These are phyloP conservation scores for Penicillium glabrum DNA, from an alignment of 2,329 filamentous ascomycete species.

Conservation along the genomic window DNA sequence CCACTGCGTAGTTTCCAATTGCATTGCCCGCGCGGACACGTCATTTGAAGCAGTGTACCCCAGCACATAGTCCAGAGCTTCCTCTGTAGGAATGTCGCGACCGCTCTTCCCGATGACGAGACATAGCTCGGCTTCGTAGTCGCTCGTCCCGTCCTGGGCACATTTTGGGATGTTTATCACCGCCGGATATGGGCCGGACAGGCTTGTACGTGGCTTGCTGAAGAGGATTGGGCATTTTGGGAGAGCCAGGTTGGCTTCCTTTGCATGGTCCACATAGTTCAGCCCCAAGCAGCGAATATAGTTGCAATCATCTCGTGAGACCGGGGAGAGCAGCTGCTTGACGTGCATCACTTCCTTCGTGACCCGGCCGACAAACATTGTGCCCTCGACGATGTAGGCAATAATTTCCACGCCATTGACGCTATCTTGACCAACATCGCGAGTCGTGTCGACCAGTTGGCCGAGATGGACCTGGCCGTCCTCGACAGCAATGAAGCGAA, in stretches of 20 bases:
- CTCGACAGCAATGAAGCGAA: conserved; percentile 32
- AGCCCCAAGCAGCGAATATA: conserved; percentile 32
- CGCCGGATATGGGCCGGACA: conserved; percentile 26
- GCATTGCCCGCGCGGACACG: conserved; percentile 26
- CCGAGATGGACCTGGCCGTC: conserved; percentile 30
- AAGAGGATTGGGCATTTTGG: conserved; percentile 31
- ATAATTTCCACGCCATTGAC: conserved; percentile 19
- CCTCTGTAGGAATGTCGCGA: conserved; percentile 20
- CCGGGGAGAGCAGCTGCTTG: conserved; percentile 30
- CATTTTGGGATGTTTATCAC: conserved; percentile 29
- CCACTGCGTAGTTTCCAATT: conserved; percentile 21
- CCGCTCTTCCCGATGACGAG: conserved; percentile 26
- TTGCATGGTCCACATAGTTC: conserved; percentile 31
- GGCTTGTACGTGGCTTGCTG: conserved; percentile 29
- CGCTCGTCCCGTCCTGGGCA: conserved; percentile 30
- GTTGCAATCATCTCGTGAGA: conserved; percentile 22
- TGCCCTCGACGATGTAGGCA: conserved; percentile 26
- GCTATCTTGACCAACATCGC: conserved; percentile 27
- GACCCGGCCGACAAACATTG: conserved; percentile 27
- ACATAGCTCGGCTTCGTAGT: conserved; percentile 32
- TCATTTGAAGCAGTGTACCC: conserved; percentile 37
- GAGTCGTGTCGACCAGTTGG: conserved; percentile 26
- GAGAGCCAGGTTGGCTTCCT: conserved; percentile 26
- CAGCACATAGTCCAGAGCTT: conserved; percentile 27
- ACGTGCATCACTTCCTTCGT: conserved; percentile 25